A percentile compares a stretch with the other conserved stretches of the same genome.
Conservation (phyloP, 108 stramenopile species). For the Nitzschia sp. region DNA sequence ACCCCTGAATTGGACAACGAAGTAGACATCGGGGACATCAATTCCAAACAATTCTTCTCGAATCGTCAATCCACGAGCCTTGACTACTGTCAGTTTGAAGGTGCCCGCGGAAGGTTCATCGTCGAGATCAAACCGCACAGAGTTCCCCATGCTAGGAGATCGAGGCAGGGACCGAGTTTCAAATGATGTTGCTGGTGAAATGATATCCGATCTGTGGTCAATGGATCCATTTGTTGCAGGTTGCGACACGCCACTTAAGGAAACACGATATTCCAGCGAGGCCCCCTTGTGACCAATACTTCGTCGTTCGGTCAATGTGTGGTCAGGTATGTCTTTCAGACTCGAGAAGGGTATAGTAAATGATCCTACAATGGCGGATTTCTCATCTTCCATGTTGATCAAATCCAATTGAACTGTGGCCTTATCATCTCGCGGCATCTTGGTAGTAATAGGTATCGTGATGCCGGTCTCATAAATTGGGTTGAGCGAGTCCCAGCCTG, state of each 20-base stretch:
- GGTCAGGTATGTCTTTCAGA: slow-evolving; percentile 23
- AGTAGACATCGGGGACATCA: slow-evolving; percentile 64
- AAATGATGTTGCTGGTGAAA: slow-evolving; percentile 18
- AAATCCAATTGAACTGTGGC: slow-evolving; percentile 40
- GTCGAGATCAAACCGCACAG: neutral
- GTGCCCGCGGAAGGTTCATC: neutral
- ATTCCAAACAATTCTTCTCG: slow-evolving; percentile 30
- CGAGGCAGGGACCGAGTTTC: slow-evolving; percentile 11
- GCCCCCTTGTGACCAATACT: slow-evolving; percentile 38
- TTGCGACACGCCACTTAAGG: slow-evolving; percentile 25
- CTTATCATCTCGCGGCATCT: slow-evolving; percentile 3
- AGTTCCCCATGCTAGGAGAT: neutral
- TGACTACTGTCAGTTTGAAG: slow-evolving; percentile 42
- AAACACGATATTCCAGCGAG: slow-evolving; percentile 41
- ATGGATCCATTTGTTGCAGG: neutral
- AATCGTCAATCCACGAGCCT: slow-evolving; percentile 49
- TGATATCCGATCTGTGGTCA: neutral
- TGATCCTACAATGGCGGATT: slow-evolving; percentile 32
- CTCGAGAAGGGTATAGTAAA: slow-evolving; percentile 22
- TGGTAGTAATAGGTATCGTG: slow-evolving; percentile 17
- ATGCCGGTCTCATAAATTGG: slow-evolving; percentile 34
- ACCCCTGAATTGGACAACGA: slow-evolving; percentile 38
- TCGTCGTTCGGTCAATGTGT: slow-evolving; percentile 49
- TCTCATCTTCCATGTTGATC: slow-evolving; percentile 24
- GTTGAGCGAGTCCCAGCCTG: slow-evolving; percentile 55